A percentile compares a stretch with the other conserved stretches of the same genome.
Conservation (phyloP, 1,284 basidiomycete species). For the Chondrostereum purpureum region DNA sequence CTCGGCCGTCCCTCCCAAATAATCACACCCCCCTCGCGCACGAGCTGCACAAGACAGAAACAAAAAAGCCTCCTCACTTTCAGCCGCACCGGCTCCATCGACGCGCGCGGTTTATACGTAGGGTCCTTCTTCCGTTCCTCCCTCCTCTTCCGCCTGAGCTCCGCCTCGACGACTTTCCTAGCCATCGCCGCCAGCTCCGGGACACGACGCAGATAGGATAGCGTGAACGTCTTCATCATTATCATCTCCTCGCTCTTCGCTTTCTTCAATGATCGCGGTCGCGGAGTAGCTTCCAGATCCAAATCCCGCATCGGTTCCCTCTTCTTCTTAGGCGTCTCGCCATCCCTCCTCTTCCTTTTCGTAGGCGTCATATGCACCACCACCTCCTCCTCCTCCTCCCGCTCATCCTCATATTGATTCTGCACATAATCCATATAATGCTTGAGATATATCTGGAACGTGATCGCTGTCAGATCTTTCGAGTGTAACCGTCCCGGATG, state of each 20-base stretch:
- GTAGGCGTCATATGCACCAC: constrained; percentile 26
- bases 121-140: constrained; percentile 26
- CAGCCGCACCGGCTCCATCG: constrained; percentile 4
- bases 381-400: neutral
- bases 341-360: constrained; percentile 11
- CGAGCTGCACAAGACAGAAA: constrained; percentile 53
- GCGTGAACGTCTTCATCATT: constrained; percentile 51
- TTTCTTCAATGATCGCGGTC: constrained; percentile 4
- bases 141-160: constrained; percentile 41
- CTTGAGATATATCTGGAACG: constrained; percentile 68
- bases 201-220: constrained; percentile 68
- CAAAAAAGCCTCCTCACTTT: constrained; percentile 62
- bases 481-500: constrained; percentile 63
- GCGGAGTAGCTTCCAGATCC: constrained; percentile 10
- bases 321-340: constrained; percentile 15
- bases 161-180: constrained; percentile 50
- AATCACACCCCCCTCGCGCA: constrained; percentile 60
- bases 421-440: constrained; percentile 60
- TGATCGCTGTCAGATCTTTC: constrained; percentile 57
- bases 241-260: constrained; percentile 19
- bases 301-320: constrained; percentile 3
- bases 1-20: constrained; percentile 56
- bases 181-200: constrained; percentile 62
- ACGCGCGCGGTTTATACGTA: constrained; percentile 6
- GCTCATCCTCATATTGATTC: constrained; percentile 2